Evolutionary conservation across 1,284 basidiomycete genomes (phyloP).

Genomic region (Microstroma glucosiphilum): DNA sequence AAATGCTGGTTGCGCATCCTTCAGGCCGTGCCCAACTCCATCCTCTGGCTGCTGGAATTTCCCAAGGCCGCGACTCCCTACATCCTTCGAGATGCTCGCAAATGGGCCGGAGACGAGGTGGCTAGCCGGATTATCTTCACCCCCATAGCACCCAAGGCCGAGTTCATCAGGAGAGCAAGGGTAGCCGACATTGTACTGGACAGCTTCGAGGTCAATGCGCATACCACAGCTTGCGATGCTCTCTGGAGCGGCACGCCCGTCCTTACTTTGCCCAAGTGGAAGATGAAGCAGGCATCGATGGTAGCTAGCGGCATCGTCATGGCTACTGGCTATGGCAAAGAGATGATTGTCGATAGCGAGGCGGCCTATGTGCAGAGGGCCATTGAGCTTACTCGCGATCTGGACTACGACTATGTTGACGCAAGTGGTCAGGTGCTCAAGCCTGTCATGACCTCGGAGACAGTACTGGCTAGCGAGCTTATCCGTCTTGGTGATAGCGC

Average conservation of each 20-base stretch:
- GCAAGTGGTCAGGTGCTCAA: conserved; percentile 4
- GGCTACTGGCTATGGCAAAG: conserved; percentile 59
- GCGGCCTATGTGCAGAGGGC: conserved; percentile 60
- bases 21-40: conserved; percentile 56
- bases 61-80: conserved; percentile 59
- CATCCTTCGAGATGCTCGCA: conserved; percentile 55
- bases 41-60: conserved; percentile 63
- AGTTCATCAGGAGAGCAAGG: conserved; percentile 58
- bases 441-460: conserved; percentile 6
- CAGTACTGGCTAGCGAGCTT: background rate
- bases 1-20: conserved; percentile 60
- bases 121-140: conserved; percentile 60
- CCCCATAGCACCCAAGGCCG: conserved; percentile 59
- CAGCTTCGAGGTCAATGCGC: conserved; percentile 63
- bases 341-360: conserved; percentile 58
- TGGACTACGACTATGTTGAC: conserved; percentile 48
- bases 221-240: conserved; percentile 62
- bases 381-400: conserved; percentile 54
- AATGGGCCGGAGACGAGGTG: conserved; percentile 59
- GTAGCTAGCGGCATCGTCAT: conserved; percentile 60
- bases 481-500: background rate
- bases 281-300: conserved; percentile 61
- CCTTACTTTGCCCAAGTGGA: conserved; percentile 59
- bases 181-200: conserved; percentile 63
- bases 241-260: conserved; percentile 63